Conservation (phyloP, 1,284 basidiomycete species). For the Ganoderma sinense region DNA sequence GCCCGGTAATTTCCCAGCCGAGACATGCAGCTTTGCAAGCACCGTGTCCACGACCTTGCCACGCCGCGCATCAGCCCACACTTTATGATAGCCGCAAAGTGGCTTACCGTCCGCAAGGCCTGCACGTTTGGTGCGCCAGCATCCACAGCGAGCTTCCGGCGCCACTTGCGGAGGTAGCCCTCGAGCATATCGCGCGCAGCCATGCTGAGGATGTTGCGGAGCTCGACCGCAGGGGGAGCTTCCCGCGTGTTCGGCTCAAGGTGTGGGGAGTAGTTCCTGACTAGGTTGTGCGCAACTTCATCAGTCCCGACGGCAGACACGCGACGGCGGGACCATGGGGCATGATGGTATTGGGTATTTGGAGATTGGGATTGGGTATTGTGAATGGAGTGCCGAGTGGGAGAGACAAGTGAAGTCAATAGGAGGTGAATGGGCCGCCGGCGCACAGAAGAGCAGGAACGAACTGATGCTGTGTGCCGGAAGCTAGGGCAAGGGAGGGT, state of each 20-base stretch:
- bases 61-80: neutral
- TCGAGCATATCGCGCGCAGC: slow-evolving; percentile 77
- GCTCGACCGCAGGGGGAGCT: slow-evolving; percentile 72
- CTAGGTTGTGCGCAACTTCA: slow-evolving; percentile 86
- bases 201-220: slow-evolving; percentile 63
- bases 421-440: slow-evolving; percentile 34
- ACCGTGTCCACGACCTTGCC: slow-evolving; percentile 84
- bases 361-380: neutral
- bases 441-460: slow-evolving; percentile 25
- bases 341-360: neutral
- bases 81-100: slow-evolving; percentile 25
- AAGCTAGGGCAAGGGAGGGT: slow-evolving; percentile 13
- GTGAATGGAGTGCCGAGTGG: slow-evolving; percentile 18
- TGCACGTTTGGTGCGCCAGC: slow-evolving; percentile 22
- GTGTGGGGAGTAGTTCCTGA: slow-evolving; percentile 89
- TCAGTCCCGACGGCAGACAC: slow-evolving; percentile 61
- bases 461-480: slow-evolving; percentile 15
- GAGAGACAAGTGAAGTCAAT: slow-evolving; percentile 35
- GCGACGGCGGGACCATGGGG: slow-evolving; percentile 16
- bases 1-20: slow-evolving; percentile 64
- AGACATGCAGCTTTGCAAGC: slow-evolving; percentile 77
- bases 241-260: slow-evolving; percentile 74
- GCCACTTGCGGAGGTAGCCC: slow-evolving; percentile 63
- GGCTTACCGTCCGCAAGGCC: slow-evolving; percentile 30
- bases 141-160: slow-evolving; percentile 37